Evolutionary conservation across 148 eudicot genomes (phyloP), one percentile per base, ranked within the genome.

Genomic region (Linanthus parryae): DNA sequence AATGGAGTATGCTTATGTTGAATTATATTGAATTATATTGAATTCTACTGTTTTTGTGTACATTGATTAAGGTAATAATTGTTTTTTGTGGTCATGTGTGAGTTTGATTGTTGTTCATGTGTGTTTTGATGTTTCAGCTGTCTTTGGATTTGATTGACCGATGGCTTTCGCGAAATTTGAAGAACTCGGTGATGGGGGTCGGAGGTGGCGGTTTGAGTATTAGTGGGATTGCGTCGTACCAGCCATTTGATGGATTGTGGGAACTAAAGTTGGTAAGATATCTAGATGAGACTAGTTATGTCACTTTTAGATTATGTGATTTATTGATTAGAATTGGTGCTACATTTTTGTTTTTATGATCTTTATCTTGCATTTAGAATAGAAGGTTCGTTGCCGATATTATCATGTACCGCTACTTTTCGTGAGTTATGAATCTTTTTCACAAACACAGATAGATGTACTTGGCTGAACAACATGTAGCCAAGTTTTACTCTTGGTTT

Each of bases 231-330:
- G 80, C 85, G 2, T 60, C 85, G 1, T 92, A 84, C 69, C 96
- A 77, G 66, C 95, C 99, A 7, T 72, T 70, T 61, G 91, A 92
- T 66, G 96, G 99, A 42, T 37, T 76, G 39, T 59, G 64, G 79
- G 81, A 75, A 47, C 63, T 87, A 62, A 92, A 88, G 84, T 57
- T 75, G 91, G 99, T 92, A 74, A 73, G 20, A 18, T n/a, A n/a
- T n/a, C n/a, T n/a, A n/a, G n/a, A n/a, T n/a, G n/a, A n/a, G n/a
- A n/a, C n/a, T n/a, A n/a, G n/a, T n/a, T n/a, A n/a, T n/a, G n/a
- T n/a, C n/a, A n/a, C n/a, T n/a, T n/a, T n/a, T n/a, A n/a, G n/a
- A n/a, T n/a, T n/a, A n/a, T n/a, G n/a, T n/a, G n/a, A n/a, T n/a
- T n/a, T n/a, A n/a, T n/a, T n/a, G n/a, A n/a, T n/a, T n/a, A n/a